A percentile compares a stretch with the other conserved stretches of the same genome.
These are phyloP conservation scores for Lactuca saligna DNA, from an alignment of 129 eudicot species.

Conservation along the genomic window DNA sequence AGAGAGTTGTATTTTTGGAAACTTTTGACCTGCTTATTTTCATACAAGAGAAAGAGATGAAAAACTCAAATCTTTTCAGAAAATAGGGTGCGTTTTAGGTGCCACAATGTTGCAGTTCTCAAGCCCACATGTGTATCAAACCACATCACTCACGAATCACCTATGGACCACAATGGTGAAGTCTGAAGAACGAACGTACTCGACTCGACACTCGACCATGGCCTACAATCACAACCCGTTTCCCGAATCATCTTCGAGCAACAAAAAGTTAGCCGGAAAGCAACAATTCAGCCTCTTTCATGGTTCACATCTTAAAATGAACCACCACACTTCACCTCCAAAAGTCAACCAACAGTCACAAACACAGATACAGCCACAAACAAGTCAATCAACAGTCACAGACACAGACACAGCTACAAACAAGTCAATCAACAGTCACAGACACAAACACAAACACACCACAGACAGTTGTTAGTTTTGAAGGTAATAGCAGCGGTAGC, in stretches of 20 bases:
- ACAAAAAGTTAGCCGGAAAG: slow-evolving; percentile 29
- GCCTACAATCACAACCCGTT: slow-evolving; percentile 33
- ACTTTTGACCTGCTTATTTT: no score
- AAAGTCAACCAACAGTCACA: slow-evolving; percentile 24
- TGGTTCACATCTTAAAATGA: slow-evolving; percentile 39
- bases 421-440: no score
- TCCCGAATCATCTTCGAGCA: slow-evolving; percentile 39
- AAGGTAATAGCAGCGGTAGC: slow-evolving; percentile 22
- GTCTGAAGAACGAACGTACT: slow-evolving; percentile 39
- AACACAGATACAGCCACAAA: not conserved
- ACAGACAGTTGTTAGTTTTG: slow-evolving; percentile 36
- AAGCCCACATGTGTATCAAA: slow-evolving; percentile 45
- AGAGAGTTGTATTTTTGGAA: no score
- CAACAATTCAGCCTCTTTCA: slow-evolving; percentile 44
- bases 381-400: no score
- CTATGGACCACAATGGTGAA: slow-evolving; percentile 45
- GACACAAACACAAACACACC: no score
- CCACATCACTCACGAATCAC: slow-evolving; percentile 35
- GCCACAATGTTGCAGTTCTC: slow-evolving; percentile 47
- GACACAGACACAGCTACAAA: no score
- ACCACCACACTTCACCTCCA: slow-evolving; percentile 35
- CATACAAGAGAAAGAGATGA: no score
- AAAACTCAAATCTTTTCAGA: no score
- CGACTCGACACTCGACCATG: slow-evolving; percentile 22
- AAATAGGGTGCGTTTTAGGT: slow-evolving; percentile 28